Conservation (phyloP, 495 filamentous ascomycete species). For the Talaromyces adpressus region DNA sequence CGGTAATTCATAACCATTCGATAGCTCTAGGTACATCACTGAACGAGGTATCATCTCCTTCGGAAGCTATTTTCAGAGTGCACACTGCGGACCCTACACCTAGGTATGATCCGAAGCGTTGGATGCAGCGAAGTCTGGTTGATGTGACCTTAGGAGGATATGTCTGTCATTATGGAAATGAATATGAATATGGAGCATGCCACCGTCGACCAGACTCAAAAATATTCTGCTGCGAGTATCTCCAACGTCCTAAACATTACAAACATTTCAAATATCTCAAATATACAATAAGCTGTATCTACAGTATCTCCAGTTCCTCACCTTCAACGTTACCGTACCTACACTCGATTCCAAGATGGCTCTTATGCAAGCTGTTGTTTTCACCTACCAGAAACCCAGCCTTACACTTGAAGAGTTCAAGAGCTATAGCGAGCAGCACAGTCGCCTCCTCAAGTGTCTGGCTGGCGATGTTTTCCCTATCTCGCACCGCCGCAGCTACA, state of each 20-base stretch:
- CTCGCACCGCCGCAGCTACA: conserved; percentile 3
- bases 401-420: conserved; percentile 1
- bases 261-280: background rate
- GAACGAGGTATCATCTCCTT: background rate
- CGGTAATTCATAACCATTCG: background rate
- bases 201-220: background rate
- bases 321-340: background rate
- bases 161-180: background rate
- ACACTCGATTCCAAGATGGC: background rate
- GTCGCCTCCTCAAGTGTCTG: background rate
- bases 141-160: background rate
- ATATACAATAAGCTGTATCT: background rate
- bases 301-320: background rate
- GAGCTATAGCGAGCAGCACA: background rate
- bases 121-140: background rate
- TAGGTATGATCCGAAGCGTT: background rate
- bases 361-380: background rate
- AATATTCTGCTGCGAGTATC: background rate
- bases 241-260: background rate
- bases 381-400: background rate
- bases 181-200: background rate
- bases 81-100: background rate
- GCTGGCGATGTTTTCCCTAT: background rate
- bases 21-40: background rate
- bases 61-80: background rate